Evolutionary conservation across 129 eudicot genomes (phyloP).

Genomic region (Glebionis coronaria): DNA sequence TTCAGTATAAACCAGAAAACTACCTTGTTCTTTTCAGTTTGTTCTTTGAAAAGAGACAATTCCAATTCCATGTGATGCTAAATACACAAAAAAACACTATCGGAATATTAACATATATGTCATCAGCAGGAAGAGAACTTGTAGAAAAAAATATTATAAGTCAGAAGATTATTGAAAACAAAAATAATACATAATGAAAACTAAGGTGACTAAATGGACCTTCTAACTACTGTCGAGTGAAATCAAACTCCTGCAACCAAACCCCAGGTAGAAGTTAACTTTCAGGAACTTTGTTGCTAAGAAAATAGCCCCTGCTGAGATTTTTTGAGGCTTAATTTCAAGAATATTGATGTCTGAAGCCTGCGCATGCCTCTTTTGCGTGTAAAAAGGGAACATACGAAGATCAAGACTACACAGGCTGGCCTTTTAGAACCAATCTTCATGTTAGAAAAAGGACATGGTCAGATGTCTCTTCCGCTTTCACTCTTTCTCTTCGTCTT

Average conservation of each 20-base stretch:
- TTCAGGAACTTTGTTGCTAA: slow-evolving; percentile 97
- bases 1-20: no score
- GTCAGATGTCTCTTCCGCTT: no score
- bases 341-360: slow-evolving; percentile 97
- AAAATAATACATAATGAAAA: neutral
- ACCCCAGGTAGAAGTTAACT: slow-evolving; percentile 95
- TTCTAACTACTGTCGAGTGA: slow-evolving; percentile 91
- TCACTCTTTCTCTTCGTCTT: neutral
- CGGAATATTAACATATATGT: slow-evolving; percentile 5
- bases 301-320: slow-evolving; percentile 95
- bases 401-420: slow-evolving; percentile 37
- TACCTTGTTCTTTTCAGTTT: slow-evolving; percentile 93
- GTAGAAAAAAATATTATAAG: no score
- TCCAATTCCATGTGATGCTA: slow-evolving; percentile 94
- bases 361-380: slow-evolving; percentile 79
- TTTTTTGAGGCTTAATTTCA: slow-evolving; percentile 96
- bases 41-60: slow-evolving; percentile 67
- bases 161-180: no score
- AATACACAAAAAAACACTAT: slow-evolving; percentile 26
- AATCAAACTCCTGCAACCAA: slow-evolving; percentile 99
- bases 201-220: neutral
- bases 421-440: slow-evolving; percentile 20
- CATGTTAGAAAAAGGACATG: neutral
- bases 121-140: no score
- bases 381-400: slow-evolving; percentile 55